A percentile compares a stretch with the other conserved stretches of the same genome.
Evolutionary conservation across 441 rosid genomes (phyloP).

Genomic region (Bruguiera hainesii): DNA sequence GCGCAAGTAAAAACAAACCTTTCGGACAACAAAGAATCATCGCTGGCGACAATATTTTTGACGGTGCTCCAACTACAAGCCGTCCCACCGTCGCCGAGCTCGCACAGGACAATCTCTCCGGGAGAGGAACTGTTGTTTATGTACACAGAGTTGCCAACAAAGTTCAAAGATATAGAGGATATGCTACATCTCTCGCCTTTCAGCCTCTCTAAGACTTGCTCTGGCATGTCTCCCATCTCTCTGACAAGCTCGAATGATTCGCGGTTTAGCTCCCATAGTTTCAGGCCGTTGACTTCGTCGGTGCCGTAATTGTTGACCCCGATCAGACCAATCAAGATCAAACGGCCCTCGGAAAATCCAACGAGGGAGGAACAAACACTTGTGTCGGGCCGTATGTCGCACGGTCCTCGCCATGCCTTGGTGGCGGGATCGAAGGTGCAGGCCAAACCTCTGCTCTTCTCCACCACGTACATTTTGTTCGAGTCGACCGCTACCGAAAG

Average conservation of each 20-base stretch:
- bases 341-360: slow-evolving; percentile 29
- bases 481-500: slow-evolving; percentile 45
- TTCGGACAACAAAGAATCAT: slow-evolving; percentile 12
- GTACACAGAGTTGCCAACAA: slow-evolving; percentile 37
- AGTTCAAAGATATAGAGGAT: slow-evolving; percentile 29
- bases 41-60: slow-evolving; percentile 30
- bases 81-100: slow-evolving; percentile 27
- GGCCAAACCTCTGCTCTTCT: slow-evolving; percentile 45
- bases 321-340: slow-evolving; percentile 47
- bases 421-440: slow-evolving; percentile 45
- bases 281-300: slow-evolving; percentile 32
- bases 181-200: slow-evolving; percentile 23
- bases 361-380: slow-evolving; percentile 28
- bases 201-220: slow-evolving; percentile 37
- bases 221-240: slow-evolving; percentile 51
- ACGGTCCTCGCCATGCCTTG: slow-evolving; percentile 52
- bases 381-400: slow-evolving; percentile 29
- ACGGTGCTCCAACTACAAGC: slow-evolving; percentile 43
- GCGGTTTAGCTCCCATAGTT: slow-evolving; percentile 45
- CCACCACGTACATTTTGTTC: slow-evolving; percentile 45
- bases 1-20: slow-evolving; percentile 42
- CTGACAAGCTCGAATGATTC: slow-evolving; percentile 22
- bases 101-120: slow-evolving; percentile 42
- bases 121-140: slow-evolving; percentile 27
- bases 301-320: slow-evolving; percentile 27